Evolutionary conservation across 2,329 filamentous ascomycete species (phyloP).

Genomic region (Tolypocladium cylindrosporum): DNA sequence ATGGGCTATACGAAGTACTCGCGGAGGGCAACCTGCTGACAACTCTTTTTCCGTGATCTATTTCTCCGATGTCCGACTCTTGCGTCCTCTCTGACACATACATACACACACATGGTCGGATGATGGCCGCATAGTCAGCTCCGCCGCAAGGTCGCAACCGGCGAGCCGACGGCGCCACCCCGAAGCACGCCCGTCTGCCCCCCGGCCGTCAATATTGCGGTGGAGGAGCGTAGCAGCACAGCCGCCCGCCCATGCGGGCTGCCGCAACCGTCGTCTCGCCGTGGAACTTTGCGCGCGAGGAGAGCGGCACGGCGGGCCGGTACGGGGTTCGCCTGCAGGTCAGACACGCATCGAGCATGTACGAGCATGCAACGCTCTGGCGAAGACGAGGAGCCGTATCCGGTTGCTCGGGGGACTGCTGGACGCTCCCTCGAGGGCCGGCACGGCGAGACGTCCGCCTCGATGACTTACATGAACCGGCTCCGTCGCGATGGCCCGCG

Average conservation of each 20-base stretch:
- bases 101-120: background rate
- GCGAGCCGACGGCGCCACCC: background rate
- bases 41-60: background rate
- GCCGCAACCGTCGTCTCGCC: background rate
- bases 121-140: background rate
- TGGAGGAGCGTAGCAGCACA: background rate
- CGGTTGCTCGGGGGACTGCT: background rate
- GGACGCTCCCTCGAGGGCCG: background rate
- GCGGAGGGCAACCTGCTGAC: background rate
- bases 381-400: background rate
- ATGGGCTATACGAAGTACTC: background rate
- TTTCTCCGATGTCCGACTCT: background rate
- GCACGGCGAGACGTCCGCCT: background rate
- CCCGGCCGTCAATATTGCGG: background rate
- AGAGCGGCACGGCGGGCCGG: background rate
- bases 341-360: background rate
- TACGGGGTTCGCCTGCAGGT: background rate
- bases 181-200: background rate
- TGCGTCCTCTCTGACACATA: background rate
- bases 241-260: background rate
- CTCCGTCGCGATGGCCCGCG: background rate
- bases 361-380: background rate
- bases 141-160: background rate
- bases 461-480: background rate
- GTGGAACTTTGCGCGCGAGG: background rate